Base-by-base conservation (phyloP, 495 filamentous ascomycete genomes). In the Podospora comata region DNA sequence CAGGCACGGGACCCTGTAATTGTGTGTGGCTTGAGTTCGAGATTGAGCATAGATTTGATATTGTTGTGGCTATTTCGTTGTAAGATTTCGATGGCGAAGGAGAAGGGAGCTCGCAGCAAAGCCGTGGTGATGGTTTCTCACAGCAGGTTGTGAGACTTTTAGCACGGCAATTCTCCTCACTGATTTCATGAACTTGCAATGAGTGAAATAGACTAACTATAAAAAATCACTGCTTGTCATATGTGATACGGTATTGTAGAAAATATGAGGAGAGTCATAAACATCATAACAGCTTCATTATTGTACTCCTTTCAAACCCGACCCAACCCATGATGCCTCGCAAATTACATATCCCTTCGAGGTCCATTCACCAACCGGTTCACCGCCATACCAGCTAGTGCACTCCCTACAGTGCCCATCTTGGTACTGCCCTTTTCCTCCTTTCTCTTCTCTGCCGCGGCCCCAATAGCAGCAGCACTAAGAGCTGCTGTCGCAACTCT, bases 401-500 rank as follows among this genome's bases (percentile, higher is more conserved):
- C 71, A 57, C 69, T 68, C 9, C 68, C 70, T 0, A 73, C 3
- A 26, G 66, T 67, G 0, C 71, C 72, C 57, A 71, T 44, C 69
- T 70, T 69, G 48, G 69, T 63, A 0, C 44, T 20, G 5, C 66
- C 39, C 2, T 65, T 56, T 1, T 69, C 53, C n/a, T 67, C 15
- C 57, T 62, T 62, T 48, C 67, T 20, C 27, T 70, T 58, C 53
- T 76, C 75, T 20, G 70, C 72, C 28, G 78, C 78, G 0, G 74
- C 79, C 4, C 80, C 76, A 16, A 82, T 77, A 1, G 76, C 76
- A 1, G 74, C 81, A 7, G 81, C 80, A 18, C 78, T 79, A 2
- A 82, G n/a, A 4, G 81, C 81, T n/a, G 79, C 81, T n/a, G 81
- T 83, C 13, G 77, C 78, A 3, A 83, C 63, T 48, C 79, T 75